These are phyloP conservation scores for Gymnopus androsaceus DNA, from an alignment of 1,284 basidiomycete genomes.

Conservation along the genomic window DNA sequence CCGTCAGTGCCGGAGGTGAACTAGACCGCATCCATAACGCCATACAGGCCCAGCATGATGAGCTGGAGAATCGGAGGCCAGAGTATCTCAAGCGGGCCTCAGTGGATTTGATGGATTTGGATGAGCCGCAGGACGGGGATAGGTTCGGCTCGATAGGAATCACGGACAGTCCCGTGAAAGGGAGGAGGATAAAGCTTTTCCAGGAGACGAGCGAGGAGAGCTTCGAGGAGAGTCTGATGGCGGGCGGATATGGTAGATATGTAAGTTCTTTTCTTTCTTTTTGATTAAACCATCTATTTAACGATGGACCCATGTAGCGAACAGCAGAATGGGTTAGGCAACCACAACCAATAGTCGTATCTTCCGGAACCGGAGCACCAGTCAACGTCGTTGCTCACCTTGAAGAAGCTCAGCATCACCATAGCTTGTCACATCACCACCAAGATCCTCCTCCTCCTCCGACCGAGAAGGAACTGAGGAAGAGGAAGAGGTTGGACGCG, in stretches of 20 bases:
- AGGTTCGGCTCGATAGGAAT: constrained; percentile 52
- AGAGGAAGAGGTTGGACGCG: constrained; percentile 63
- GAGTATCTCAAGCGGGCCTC: constrained; percentile 64
- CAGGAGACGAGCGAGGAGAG: constrained; percentile 80
- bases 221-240: constrained; percentile 78
- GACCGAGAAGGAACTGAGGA: constrained; percentile 63
- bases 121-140: constrained; percentile 31
- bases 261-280: constrained; percentile 38
- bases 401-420: constrained; percentile 39
- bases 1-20: constrained; percentile 46
- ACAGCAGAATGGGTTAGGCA: constrained; percentile 56
- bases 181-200: constrained; percentile 68
- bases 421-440: too few species aligned
- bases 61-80: constrained; percentile 62
- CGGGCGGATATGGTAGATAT: constrained; percentile 73
- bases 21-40: constrained; percentile 59
- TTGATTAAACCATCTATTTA: not conserved
- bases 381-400: constrained; percentile 34
- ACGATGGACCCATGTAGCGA: constrained; percentile 32
- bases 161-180: constrained; percentile 66
- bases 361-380: constrained; percentile 40
- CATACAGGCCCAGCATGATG: constrained; percentile 50
- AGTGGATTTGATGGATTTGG: constrained; percentile 34
- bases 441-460: constrained; percentile 35
- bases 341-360: constrained; percentile 46